Evolutionary conservation across 768 basidiomycete species (phyloP).

Genomic region (Hydnomerulius pinastri): DNA sequence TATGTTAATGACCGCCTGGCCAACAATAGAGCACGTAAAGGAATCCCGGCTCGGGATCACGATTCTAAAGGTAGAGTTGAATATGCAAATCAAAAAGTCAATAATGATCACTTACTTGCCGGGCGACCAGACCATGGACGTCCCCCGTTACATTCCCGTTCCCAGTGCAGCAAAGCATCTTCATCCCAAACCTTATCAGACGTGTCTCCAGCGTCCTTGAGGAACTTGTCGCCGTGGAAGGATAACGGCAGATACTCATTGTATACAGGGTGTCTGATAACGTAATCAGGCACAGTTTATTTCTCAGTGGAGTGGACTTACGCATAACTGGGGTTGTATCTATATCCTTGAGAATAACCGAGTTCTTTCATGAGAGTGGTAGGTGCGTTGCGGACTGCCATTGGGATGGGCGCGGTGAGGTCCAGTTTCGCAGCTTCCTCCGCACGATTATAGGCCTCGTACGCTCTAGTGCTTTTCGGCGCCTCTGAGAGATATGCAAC

Average conservation of each 20-base stretch:
- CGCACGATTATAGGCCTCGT: conserved; percentile 74
- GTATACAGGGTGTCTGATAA: conserved; percentile 59
- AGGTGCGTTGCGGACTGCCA: conserved; percentile 77
- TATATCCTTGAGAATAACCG: conserved; percentile 65
- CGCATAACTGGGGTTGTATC: conserved; percentile 61
- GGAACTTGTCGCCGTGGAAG: conserved; percentile 44
- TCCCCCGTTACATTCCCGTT: conserved; percentile 51
- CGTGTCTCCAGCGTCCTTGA: conserved; percentile 44
- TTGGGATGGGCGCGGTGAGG: conserved; percentile 60
- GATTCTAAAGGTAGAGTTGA: neutral
- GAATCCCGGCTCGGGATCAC: too few relatives aligned
- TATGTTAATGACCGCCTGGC: too few relatives aligned
- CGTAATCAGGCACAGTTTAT: conserved; percentile 1
- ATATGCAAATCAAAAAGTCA: neutral
- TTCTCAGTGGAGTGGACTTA: conserved; percentile 29
- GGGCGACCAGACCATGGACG: conserved; percentile 47
- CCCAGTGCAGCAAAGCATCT: conserved; percentile 54
- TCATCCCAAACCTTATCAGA: conserved; percentile 63
- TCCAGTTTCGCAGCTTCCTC: conserved; percentile 60
- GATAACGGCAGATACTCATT: conserved; percentile 62
- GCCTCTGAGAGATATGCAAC: conserved; percentile 81
- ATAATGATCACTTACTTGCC: neutral
- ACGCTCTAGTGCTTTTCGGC: conserved; percentile 78
- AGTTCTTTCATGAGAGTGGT: conserved; percentile 69
- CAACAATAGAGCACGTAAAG: too few relatives aligned